Conservation (phyloP, 75 land plant genomes). For the Cryptomeria japonica region DNA sequence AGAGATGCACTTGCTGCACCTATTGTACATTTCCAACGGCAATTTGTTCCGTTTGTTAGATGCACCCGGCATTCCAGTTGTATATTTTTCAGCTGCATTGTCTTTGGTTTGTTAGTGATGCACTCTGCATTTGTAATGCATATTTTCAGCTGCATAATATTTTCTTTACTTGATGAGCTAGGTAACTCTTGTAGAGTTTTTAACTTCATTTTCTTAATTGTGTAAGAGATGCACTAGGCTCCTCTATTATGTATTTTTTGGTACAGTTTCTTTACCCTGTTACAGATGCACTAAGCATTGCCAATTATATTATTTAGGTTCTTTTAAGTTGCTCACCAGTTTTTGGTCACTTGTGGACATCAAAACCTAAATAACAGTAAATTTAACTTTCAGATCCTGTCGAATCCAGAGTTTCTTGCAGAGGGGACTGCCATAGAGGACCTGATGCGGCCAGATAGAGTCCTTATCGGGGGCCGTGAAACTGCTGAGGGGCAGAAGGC, state of each 20-base stretch:
- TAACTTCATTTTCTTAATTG: neutral
- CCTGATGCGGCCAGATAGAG: conserved; percentile 69
- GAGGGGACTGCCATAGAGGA: conserved; percentile 90
- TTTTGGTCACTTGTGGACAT: neutral
- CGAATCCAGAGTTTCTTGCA: conserved; percentile 89
- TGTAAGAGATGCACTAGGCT: neutral
- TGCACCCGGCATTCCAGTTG: neutral
- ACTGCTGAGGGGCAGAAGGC: conserved; percentile 82
- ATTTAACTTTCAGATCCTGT: conserved; percentile 51
- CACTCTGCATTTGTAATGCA: neutral
- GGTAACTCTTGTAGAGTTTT: neutral
- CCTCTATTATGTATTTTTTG: neutral
- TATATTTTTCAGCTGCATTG: neutral
- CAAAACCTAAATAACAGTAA: neutral
- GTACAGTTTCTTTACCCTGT: neutral
- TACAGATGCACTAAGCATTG: neutral
- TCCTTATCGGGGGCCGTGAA: conserved; percentile 83
- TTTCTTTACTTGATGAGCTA: neutral
- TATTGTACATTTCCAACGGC: too few species aligned
- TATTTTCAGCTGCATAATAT: neutral
- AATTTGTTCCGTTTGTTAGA: too few species aligned
- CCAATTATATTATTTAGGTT: neutral
- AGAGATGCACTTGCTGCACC: too few species aligned
- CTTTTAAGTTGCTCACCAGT: neutral
- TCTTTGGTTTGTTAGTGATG: neutral